Evolutionary conservation across 2,329 filamentous ascomycete species (phyloP).

Genomic region (Lasiodiplodia theobromae): DNA sequence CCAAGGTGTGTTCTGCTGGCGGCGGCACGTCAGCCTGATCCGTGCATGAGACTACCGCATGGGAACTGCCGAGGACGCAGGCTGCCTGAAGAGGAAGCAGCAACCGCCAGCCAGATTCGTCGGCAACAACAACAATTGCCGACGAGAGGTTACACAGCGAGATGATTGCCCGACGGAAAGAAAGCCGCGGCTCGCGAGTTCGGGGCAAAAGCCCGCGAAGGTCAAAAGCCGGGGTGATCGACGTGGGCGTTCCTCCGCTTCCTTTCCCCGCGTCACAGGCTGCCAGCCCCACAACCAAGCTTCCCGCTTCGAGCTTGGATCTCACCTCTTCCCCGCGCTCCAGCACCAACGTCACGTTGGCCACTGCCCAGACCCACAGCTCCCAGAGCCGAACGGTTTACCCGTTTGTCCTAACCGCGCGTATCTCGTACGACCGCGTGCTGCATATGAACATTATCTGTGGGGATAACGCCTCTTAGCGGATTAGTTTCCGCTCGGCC

Average conservation of each 20-base stretch:
- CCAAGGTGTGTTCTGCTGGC: neutral
- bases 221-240: constrained; percentile 3
- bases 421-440: constrained; percentile 9
- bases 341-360: neutral
- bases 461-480: neutral
- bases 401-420: neutral
- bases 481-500: constrained; percentile 12
- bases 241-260: neutral
- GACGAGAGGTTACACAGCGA: neutral
- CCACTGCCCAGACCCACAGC: neutral
- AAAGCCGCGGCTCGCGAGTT: neutral
- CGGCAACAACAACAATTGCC: constrained; percentile 2
- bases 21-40: neutral
- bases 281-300: constrained; percentile 14
- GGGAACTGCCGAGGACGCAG: neutral
- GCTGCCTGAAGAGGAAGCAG: neutral
- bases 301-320: constrained; percentile 18
- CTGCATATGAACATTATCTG: neutral
- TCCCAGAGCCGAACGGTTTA: constrained; percentile 7
- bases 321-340: neutral
- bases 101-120: neutral
- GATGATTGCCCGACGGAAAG: constrained; percentile 2
- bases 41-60: too few species aligned
- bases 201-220: constrained; percentile 13
- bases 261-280: constrained; percentile 13